Conservation (phyloP, 2,329 filamentous ascomycete genomes). For the Aspergillus glaucus region DNA sequence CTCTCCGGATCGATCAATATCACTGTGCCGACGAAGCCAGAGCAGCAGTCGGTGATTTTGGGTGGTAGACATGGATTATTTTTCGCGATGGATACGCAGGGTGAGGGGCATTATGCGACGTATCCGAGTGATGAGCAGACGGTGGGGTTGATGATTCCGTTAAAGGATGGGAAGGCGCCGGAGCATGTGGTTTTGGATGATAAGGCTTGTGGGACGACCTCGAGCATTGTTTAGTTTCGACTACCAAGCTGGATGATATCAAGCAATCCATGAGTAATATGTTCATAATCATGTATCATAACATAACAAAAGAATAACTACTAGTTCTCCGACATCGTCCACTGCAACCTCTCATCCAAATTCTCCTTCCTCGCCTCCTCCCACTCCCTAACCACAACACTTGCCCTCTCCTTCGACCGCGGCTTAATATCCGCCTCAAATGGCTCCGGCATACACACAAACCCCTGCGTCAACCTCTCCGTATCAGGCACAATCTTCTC, state of each 20-base stretch:
- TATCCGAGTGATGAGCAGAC: not conserved
- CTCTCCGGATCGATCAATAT: not conserved
- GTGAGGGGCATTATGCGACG: not conserved
- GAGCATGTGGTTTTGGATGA: not conserved
- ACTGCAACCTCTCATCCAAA: conserved; percentile 10
- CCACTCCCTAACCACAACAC: conserved; percentile 12
- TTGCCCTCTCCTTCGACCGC: conserved; percentile 24
- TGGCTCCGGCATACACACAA: conserved; percentile 40
- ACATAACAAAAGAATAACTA: too few species aligned
- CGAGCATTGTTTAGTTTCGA: not conserved
- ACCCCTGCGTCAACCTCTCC: conserved; percentile 37
- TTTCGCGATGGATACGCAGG: not conserved
- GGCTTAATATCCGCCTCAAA: conserved; percentile 33
- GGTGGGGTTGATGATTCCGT: not conserved
- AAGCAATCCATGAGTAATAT: too few species aligned
- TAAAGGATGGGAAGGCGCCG: not conserved
- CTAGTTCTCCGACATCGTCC: not conserved
- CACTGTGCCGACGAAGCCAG: not conserved
- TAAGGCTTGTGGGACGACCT: not conserved
- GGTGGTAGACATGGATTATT: not conserved
- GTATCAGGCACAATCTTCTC: conserved; percentile 30
- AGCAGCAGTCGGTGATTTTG: not conserved
- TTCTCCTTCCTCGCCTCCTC: conserved; percentile 3
- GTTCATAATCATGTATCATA: too few species aligned
- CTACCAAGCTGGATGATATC: too few species aligned